phyloP scores from a whole-genome alignment of 192 early-diverging fungal genomes.

The Backusella tarrabulga region DNA sequence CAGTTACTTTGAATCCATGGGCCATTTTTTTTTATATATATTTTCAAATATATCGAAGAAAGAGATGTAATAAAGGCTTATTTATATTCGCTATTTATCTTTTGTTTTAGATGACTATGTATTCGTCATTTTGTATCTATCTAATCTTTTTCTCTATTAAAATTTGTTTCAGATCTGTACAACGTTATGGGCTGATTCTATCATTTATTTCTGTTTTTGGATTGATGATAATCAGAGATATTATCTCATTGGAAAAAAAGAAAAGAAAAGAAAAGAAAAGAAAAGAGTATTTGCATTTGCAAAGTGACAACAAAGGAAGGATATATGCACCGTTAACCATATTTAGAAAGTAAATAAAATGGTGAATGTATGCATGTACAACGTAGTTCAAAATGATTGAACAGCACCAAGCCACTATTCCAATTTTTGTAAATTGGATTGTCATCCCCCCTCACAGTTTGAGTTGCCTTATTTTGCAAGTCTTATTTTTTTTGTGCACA shows the following conservation, averaged over 20 bases:
- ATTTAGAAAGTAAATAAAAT: not conserved
- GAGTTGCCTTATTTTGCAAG: not conserved
- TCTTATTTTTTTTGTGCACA: not conserved
- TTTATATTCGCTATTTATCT: not conserved
- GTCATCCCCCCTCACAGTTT: not conserved
- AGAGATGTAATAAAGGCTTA: not conserved
- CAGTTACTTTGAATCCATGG: constrained; percentile 22
- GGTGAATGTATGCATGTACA: too few relatives aligned
- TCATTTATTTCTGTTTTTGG: not conserved
- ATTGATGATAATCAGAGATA: not conserved
- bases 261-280: not conserved
- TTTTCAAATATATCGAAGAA: not conserved
- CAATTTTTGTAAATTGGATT: not conserved
- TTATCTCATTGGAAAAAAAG: not conserved
- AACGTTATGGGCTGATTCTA: not conserved
- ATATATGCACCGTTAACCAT: not conserved
- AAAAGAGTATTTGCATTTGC: not conserved
- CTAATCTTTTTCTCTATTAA: not conserved
- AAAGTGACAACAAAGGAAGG: not conserved
- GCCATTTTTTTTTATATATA: not conserved
- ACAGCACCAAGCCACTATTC: not conserved
- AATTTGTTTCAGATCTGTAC: not conserved
- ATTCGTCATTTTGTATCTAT: not conserved
- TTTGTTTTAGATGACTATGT: not conserved
- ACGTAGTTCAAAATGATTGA: not conserved